Conservation (phyloP, 2,329 filamentous ascomycete species). For the Zasmidium angulare region DNA sequence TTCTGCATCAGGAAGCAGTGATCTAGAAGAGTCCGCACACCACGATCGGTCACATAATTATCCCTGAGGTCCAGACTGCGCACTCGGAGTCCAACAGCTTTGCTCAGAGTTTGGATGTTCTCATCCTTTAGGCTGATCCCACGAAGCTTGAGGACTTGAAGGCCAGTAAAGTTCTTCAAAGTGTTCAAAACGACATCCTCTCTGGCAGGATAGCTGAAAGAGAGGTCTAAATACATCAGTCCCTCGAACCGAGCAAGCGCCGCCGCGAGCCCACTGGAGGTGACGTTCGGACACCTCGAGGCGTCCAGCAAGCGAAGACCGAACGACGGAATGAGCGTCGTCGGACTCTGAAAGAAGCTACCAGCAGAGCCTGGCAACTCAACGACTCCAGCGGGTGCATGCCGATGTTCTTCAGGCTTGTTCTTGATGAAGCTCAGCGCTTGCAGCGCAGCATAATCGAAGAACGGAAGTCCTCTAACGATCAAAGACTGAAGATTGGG, state of each 20-base stretch:
- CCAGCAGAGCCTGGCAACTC: slow-evolving; percentile 36
- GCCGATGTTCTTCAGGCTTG: slow-evolving; percentile 33
- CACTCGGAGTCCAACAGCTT: slow-evolving; percentile 53
- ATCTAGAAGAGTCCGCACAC: slow-evolving; percentile 53
- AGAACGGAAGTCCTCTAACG: slow-evolving; percentile 60
- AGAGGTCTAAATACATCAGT: slow-evolving; percentile 60
- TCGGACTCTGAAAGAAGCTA: slow-evolving; percentile 19
- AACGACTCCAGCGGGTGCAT: slow-evolving; percentile 20
- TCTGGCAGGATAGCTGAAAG: slow-evolving; percentile 41
- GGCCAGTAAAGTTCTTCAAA: slow-evolving; percentile 47
- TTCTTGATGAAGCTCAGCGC: slow-evolving; percentile 38
- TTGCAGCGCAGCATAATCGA: slow-evolving; percentile 59
- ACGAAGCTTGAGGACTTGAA: slow-evolving; percentile 59
- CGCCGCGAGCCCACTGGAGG: slow-evolving; percentile 53
- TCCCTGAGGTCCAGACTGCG: slow-evolving; percentile 58
- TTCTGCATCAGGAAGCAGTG: slow-evolving; percentile 44
- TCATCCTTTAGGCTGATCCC: slow-evolving; percentile 55
- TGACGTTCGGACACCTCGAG: slow-evolving; percentile 59
- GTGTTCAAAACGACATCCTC: slow-evolving; percentile 45
- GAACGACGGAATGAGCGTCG: slow-evolving; percentile 35
- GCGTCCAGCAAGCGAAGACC: slow-evolving; percentile 57
- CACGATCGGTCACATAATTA: slow-evolving; percentile 58
- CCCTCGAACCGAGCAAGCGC: slow-evolving; percentile 54
- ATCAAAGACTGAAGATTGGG: slow-evolving; percentile 61
- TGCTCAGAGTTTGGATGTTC: slow-evolving; percentile 53